These are phyloP conservation scores for Pseudotsuga menziesii DNA, from an alignment of 75 land plant genomes.

Conservation along the genomic window DNA sequence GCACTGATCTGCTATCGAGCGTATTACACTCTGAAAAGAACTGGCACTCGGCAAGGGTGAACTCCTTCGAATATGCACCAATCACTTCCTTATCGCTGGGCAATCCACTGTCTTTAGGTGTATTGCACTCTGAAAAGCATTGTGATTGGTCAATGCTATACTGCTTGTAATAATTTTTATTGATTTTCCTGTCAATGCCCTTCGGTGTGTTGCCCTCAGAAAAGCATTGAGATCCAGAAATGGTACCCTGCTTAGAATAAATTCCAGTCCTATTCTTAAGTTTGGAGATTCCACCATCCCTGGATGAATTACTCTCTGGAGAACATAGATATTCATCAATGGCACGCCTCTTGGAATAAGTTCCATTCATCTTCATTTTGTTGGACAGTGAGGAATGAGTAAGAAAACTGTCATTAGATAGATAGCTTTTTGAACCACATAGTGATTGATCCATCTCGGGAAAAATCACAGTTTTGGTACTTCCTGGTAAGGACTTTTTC, in stretches of 20 bases:
- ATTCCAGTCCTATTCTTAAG: not conserved
- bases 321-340: not conserved
- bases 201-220: not conserved
- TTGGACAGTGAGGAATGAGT: not conserved
- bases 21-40: not conserved
- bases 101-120: not conserved
- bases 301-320: not conserved
- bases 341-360: slow-evolving; percentile 1
- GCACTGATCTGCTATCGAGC: not conserved
- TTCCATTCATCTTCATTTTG: not conserved
- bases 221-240: not conserved
- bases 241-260: not conserved
- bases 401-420: not conserved
- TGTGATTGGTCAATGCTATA: not conserved
- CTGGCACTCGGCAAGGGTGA: not conserved
- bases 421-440: not conserved
- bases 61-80: not conserved
- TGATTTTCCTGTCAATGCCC: not conserved
- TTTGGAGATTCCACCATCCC: not conserved
- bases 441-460: slow-evolving; percentile 8
- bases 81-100: not conserved
- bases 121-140: slow-evolving; percentile 1
- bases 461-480: slow-evolving; percentile 9
- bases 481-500: slow-evolving; percentile 1
- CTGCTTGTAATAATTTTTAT: not conserved